These are phyloP conservation scores for Millerago galiae DNA, from an alignment of 805 yeast species.

Conservation along the genomic window DNA sequence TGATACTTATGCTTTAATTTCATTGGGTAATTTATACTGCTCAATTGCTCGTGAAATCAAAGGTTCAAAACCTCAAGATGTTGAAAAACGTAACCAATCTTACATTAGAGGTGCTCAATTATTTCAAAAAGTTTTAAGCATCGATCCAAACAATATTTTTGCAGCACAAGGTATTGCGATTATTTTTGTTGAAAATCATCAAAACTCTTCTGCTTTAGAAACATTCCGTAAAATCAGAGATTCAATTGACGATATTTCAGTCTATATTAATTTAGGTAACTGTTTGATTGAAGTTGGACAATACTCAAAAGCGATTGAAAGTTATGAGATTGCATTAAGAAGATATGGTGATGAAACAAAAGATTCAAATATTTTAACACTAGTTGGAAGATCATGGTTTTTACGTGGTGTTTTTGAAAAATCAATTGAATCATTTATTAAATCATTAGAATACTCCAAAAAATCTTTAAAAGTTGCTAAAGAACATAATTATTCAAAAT, in stretches of 20 bases:
- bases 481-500: slow-evolving; percentile 27
- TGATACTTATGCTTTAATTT: slow-evolving; percentile 82
- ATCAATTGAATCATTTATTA: slow-evolving; percentile 50
- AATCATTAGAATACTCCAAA: slow-evolving; percentile 56
- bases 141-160: slow-evolving; percentile 81
- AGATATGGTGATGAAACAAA: slow-evolving; percentile 52
- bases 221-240: slow-evolving; percentile 86
- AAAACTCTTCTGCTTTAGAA: slow-evolving; percentile 70
- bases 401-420: slow-evolving; percentile 67
- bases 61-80: slow-evolving; percentile 37
- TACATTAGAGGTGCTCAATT: slow-evolving; percentile 89
- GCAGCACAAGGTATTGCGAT: slow-evolving; percentile 99
- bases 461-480: slow-evolving; percentile 41
- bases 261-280: slow-evolving; percentile 83
- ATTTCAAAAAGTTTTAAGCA: slow-evolving; percentile 77
- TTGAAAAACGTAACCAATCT: slow-evolving; percentile 60
- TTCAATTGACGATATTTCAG: slow-evolving; percentile 76
- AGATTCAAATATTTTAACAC: slow-evolving; percentile 60
- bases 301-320: slow-evolving; percentile 79
- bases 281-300: slow-evolving; percentile 78
- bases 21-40: slow-evolving; percentile 84
- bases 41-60: slow-evolving; percentile 74
- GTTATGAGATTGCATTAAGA: slow-evolving; percentile 72
- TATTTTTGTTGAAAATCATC: slow-evolving; percentile 79
- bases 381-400: slow-evolving; percentile 86